A percentile compares a stretch with the other conserved stretches of the same genome.
Conservation (phyloP, 768 basidiomycete genomes). For the Hemileccinum impolitum region DNA sequence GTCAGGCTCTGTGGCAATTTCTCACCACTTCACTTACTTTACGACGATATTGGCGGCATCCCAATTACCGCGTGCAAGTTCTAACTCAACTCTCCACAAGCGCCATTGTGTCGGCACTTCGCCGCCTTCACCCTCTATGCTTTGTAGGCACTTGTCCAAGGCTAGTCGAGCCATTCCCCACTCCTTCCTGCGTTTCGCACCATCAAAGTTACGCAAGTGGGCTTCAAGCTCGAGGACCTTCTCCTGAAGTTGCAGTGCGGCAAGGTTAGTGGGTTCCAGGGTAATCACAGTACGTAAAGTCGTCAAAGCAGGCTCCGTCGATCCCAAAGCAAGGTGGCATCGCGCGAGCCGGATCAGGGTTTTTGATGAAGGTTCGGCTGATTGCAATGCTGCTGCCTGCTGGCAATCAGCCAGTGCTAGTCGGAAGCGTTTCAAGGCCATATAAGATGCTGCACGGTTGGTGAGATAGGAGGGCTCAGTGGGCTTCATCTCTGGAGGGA, state of each 20-base stretch:
- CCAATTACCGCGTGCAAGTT: slow-evolving; percentile 66
- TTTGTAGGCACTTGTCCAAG: slow-evolving; percentile 71
- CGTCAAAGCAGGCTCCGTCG: slow-evolving; percentile 61
- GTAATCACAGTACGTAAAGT: slow-evolving; percentile 59
- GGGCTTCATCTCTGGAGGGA: slow-evolving; percentile 49
- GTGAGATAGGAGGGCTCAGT: slow-evolving; percentile 74
- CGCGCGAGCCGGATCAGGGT: slow-evolving; percentile 80
- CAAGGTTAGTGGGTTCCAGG: slow-evolving; percentile 59
- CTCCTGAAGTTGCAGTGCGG: slow-evolving; percentile 57
- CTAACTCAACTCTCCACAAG: slow-evolving; percentile 73
- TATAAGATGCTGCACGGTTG: slow-evolving; percentile 84
- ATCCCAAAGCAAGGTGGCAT: slow-evolving; percentile 80
- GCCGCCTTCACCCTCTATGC: slow-evolving; percentile 71
- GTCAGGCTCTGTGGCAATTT: slow-evolving; percentile 2
- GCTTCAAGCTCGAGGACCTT: slow-evolving; percentile 59
- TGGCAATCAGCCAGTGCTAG: slow-evolving; percentile 78
- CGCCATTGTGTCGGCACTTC: slow-evolving; percentile 80
- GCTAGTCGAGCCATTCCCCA: slow-evolving; percentile 81
- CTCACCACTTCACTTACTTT: slow-evolving; percentile 48
- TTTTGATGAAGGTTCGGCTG: slow-evolving; percentile 60
- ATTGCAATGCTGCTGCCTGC: slow-evolving; percentile 63
- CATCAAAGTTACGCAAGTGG: slow-evolving; percentile 63
- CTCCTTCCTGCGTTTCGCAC: slow-evolving; percentile 54
- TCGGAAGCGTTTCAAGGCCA: slow-evolving; percentile 75
- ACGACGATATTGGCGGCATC: slow-evolving; percentile 73